These are phyloP conservation scores for Colletotrichum orchidophilum DNA, from an alignment of 2,329 filamentous ascomycete genomes.

Conservation along the genomic window DNA sequence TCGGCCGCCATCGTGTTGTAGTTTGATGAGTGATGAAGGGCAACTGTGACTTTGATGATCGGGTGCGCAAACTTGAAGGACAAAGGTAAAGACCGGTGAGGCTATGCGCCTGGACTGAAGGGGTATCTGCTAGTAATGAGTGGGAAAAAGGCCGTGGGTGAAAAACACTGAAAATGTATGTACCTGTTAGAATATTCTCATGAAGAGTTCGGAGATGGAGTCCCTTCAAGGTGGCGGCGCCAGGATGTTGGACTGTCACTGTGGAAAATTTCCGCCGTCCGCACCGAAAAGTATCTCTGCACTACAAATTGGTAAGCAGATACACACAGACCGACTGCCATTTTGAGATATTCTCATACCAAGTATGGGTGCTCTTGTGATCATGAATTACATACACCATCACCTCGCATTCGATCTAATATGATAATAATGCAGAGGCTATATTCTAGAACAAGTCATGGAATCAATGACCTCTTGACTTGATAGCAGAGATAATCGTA, in stretches of 20 bases:
- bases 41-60: background rate
- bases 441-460: background rate
- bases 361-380: background rate
- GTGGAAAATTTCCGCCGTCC: slow-evolving; percentile 31
- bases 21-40: background rate
- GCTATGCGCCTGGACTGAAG: background rate
- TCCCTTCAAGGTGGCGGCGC: slow-evolving; percentile 14
- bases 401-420: background rate
- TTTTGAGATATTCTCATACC: background rate
- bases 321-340: slow-evolving; percentile 27
- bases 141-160: background rate
- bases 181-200: background rate
- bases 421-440: background rate
- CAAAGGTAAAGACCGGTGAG: background rate
- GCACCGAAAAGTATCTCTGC: slow-evolving; percentile 20
- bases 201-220: slow-evolving; percentile 7
- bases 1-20: slow-evolving; percentile 29
- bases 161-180: background rate
- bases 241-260: slow-evolving; percentile 7
- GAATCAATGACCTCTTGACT: background rate
- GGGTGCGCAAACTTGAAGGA: background rate
- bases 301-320: slow-evolving; percentile 32
- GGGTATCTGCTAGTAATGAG: background rate
- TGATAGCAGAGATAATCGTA: background rate
- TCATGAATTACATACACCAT: background rate